A percentile compares a stretch with the other conserved stretches of the same genome.
phyloP scores from a whole-genome alignment of 2,329 filamentous ascomycete genomes.

The Fusarium sp. region DNA sequence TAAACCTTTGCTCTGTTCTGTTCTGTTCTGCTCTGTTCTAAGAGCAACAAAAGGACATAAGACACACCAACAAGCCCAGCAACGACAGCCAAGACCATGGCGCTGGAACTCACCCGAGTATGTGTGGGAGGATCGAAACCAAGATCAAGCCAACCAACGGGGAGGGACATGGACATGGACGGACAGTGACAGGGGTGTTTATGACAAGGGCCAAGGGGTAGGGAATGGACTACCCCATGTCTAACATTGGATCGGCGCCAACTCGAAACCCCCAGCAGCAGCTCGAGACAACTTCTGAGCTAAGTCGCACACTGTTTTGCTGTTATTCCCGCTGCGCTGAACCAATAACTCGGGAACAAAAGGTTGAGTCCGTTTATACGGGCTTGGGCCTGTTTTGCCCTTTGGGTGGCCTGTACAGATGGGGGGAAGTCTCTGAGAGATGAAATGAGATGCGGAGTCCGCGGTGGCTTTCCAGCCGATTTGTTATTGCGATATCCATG shows the following conservation, averaged over 20 bases:
- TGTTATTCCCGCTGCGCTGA: background rate
- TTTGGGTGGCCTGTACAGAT: conserved; percentile 14
- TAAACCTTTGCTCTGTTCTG: conserved; percentile 8
- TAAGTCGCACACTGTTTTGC: background rate
- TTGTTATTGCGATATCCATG: conserved; percentile 39
- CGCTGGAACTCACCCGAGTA: conserved; percentile 21
- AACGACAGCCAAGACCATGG: conserved; percentile 13
- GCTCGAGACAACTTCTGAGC: background rate
- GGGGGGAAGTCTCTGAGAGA: conserved; percentile 25
- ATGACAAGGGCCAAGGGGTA: conserved; percentile 11
- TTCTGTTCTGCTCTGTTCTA: too few species aligned
- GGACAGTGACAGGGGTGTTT: background rate
- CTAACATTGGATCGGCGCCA: conserved; percentile 35
- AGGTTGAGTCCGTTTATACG: background rate
- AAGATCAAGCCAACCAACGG: conserved; percentile 25
- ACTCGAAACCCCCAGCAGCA: conserved; percentile 11
- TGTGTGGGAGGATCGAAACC: conserved; percentile 19
- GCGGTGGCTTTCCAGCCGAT: conserved; percentile 30
- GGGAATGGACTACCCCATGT: conserved; percentile 30
- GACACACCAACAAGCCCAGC: background rate
- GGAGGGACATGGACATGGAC: conserved; percentile 4
- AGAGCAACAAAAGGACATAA: background rate
- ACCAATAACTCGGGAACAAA: conserved; percentile 12
- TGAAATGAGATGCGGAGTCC: conserved; percentile 32
- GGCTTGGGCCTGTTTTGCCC: conserved; percentile 11